These are phyloP conservation scores for Sugiyamaella pinicola DNA, from an alignment of 1,139 yeast genomes.

Conservation along the genomic window DNA sequence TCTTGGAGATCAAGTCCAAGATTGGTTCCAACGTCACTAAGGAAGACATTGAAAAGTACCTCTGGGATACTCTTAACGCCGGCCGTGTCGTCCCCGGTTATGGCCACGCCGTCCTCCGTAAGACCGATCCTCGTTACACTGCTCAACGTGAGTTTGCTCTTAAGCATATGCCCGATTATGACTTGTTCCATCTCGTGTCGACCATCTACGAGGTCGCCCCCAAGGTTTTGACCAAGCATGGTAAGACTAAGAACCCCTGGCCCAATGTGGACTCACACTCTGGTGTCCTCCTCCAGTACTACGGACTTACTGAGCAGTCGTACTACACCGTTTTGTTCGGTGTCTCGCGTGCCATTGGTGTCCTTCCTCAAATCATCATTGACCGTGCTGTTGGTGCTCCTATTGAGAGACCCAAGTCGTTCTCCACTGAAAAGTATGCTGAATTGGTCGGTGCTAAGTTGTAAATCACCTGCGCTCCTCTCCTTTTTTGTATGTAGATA, in stretches of 20 bases:
- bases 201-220: slow-evolving; percentile 58
- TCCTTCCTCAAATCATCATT: slow-evolving; percentile 60
- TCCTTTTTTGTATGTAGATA: slow-evolving; percentile 1
- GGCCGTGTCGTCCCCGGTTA: slow-evolving; percentile 99
- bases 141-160: slow-evolving; percentile 98
- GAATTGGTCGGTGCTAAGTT: slow-evolving; percentile 47
- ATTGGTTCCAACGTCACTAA: slow-evolving; percentile 74
- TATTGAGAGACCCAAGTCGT: slow-evolving; percentile 62
- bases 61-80: slow-evolving; percentile 89
- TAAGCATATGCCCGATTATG: slow-evolving; percentile 97
- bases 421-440: slow-evolving; percentile 50
- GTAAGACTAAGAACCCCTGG: slow-evolving; percentile 65
- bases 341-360: slow-evolving; percentile 61
- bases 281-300: slow-evolving; percentile 60
- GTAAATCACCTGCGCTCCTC: slow-evolving; percentile 3
- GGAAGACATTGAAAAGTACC: slow-evolving; percentile 83
- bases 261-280: slow-evolving; percentile 65
- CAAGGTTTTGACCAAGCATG: slow-evolving; percentile 56
- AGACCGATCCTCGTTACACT: slow-evolving; percentile 96
- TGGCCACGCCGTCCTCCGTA: slow-evolving; percentile 96
- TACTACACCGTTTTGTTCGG: slow-evolving; percentile 64
- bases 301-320: slow-evolving; percentile 57
- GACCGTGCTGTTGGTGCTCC: slow-evolving; percentile 63
- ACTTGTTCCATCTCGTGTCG: slow-evolving; percentile 89
- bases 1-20: slow-evolving; percentile 79